Evolutionary conservation across 2,329 filamentous ascomycete species (phyloP).

Genomic region (Camillea tinctor): DNA sequence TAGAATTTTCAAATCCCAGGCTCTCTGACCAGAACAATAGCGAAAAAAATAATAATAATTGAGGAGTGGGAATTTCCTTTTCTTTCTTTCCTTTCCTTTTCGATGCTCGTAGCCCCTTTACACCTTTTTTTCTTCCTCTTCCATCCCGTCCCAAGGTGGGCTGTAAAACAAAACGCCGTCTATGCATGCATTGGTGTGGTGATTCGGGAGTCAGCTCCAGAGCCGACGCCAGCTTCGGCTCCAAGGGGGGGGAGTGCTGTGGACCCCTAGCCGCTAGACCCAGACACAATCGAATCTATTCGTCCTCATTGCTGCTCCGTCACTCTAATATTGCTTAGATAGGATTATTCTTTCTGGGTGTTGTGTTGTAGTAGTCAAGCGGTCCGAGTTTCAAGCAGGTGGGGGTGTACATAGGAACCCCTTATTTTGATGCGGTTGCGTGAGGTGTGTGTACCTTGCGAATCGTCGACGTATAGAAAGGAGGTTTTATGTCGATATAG

Average conservation of each 20-base stretch:
- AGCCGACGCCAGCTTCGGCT: too few relatives aligned
- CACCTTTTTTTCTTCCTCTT: not conserved
- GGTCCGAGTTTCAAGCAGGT: not conserved
- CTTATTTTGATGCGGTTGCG: not conserved
- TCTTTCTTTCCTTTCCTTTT: not conserved
- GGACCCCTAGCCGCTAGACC: too few relatives aligned
- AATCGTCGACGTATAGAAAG: not conserved
- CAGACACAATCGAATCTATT: not conserved
- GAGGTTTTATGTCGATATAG: not conserved
- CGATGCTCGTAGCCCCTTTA: not conserved
- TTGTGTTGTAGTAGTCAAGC: not conserved
- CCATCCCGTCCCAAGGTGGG: not conserved
- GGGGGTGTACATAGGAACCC: not conserved
- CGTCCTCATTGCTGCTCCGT: not conserved
- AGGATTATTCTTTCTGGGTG: not conserved
- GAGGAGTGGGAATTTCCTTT: not conserved
- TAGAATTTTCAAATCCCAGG: not conserved
- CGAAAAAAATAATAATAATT: not conserved
- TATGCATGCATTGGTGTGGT: not conserved
- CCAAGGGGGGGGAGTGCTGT: not conserved
- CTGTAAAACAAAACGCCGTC: not conserved
- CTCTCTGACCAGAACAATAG: not conserved
- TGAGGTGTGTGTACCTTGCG: not conserved
- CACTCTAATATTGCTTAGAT: not conserved
- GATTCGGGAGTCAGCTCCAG: not conserved